Conservation (phyloP, 352 stramenopile species). For the Pythium oligandrum region DNA sequence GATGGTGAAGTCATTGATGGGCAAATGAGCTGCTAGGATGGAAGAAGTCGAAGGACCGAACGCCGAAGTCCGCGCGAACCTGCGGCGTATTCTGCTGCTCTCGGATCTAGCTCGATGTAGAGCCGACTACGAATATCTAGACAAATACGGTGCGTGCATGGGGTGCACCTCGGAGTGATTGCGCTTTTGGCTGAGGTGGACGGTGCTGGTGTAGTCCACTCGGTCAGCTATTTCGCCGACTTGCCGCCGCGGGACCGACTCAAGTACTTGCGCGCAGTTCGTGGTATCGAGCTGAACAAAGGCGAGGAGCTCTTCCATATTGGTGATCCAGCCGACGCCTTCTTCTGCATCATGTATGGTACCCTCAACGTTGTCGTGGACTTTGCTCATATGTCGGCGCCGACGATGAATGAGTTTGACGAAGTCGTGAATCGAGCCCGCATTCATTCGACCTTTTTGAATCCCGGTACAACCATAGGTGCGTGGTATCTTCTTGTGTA, state of each 20-base stretch:
- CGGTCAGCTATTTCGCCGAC: conserved; percentile 62
- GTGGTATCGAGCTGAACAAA: conserved; percentile 58
- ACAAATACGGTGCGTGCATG: conserved; percentile 40
- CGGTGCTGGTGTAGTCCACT: conserved; percentile 29
- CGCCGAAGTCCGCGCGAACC: conserved; percentile 30
- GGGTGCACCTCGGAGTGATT: too few species aligned
- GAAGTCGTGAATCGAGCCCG: conserved; percentile 65
- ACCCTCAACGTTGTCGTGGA: conserved; percentile 72
- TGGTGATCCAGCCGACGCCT: conserved; percentile 60
- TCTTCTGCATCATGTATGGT: conserved; percentile 77
- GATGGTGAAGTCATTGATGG: conserved; percentile 1
- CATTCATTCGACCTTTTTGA: conserved; percentile 63
- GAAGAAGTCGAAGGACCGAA: conserved; percentile 27
- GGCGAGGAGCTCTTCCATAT: conserved; percentile 67
- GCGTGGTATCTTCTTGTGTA: neutral
- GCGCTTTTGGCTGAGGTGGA: too few species aligned
- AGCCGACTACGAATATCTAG: conserved; percentile 65
- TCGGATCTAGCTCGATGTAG: conserved; percentile 32
- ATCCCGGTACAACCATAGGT: conserved; percentile 45
- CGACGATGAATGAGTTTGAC: conserved; percentile 68
- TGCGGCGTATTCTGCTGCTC: conserved; percentile 43
- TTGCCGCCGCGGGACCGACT: conserved; percentile 44
- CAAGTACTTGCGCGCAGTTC: conserved; percentile 55
- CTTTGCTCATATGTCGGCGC: conserved; percentile 54
- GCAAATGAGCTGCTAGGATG: too few species aligned